Percentiles rank a stretch among this genome's conserved stretches.
Evolutionary conservation across 148 eudicot species (phyloP).

Genomic region (Rhododendron molle): DNA sequence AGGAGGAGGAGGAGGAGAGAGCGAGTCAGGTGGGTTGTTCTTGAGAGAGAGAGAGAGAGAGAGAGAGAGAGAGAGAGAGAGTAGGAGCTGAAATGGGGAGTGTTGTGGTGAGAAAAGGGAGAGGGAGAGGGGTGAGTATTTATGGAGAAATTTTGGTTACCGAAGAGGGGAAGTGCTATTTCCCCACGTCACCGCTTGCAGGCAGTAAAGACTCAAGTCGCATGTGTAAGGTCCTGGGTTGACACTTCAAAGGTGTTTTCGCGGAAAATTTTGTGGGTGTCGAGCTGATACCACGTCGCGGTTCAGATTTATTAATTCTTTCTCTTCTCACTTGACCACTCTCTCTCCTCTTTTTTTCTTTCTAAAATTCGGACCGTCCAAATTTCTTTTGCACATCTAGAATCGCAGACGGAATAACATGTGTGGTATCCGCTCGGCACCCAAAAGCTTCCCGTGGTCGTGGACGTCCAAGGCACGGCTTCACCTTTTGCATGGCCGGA

Average conservation of each 20-base stretch:
- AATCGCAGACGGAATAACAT: too few species aligned
- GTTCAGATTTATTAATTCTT: too few species aligned
- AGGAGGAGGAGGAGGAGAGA: neutral
- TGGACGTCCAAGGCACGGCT: neutral
- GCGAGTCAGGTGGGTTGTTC: conserved; percentile 11
- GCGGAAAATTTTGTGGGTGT: too few species aligned
- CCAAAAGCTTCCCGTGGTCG: neutral
- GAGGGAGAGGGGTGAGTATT: neutral
- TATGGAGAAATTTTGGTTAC: neutral
- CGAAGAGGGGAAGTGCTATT: neutral
- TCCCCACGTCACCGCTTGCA: conserved; percentile 17
- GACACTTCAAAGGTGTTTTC: too few species aligned
- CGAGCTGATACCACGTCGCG: too few species aligned
- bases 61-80: neutral
- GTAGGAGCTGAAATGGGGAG: neutral
- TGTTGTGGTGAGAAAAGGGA: neutral
- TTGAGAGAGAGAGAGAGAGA: too few species aligned
- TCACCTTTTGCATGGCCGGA: conserved; percentile 2
- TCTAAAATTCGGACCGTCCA: too few species aligned
- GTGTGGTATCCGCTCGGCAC: too few species aligned
- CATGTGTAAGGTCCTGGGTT: neutral
- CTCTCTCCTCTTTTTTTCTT: too few species aligned
- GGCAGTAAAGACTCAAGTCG: neutral
- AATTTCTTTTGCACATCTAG: too few species aligned
- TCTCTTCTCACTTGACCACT: too few species aligned